A percentile compares a stretch with the other conserved stretches of the same genome.
phyloP scores from a whole-genome alignment of 2,329 filamentous ascomycete genomes.

The Verticillium longisporum region DNA sequence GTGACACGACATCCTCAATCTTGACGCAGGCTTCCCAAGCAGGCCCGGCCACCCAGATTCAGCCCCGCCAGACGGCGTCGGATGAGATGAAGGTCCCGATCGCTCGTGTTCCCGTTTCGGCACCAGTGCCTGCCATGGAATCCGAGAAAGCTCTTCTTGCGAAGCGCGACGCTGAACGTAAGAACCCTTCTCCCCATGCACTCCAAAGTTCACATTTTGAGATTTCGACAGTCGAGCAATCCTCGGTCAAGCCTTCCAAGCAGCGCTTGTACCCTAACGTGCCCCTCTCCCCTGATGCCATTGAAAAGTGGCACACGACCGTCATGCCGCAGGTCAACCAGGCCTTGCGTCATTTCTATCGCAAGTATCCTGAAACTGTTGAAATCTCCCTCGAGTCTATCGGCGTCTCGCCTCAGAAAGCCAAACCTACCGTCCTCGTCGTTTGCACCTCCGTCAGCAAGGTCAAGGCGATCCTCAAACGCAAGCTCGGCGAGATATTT shows the following conservation, averaged over 20 bases:
- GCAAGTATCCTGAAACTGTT: conserved; percentile 67
- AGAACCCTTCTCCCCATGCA: neutral
- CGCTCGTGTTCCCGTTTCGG: neutral
- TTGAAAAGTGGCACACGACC: conserved; percentile 65
- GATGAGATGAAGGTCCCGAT: neutral
- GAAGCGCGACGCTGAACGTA: neutral
- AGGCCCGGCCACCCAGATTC: neutral
- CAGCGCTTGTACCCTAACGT: conserved; percentile 53
- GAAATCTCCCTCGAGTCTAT: conserved; percentile 73
- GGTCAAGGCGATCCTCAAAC: conserved; percentile 64
- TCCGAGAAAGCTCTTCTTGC: neutral
- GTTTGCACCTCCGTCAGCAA: conserved; percentile 70
- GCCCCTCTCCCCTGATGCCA: conserved; percentile 48
- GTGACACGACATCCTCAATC: conserved; percentile 12
- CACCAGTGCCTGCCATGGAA: neutral
- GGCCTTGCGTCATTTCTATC: conserved; percentile 63
- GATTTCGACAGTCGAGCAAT: neutral
- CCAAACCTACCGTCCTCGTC: conserved; percentile 67
- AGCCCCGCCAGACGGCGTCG: neutral
- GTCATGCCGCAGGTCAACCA: conserved; percentile 69
- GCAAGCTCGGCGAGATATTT: conserved; percentile 58
- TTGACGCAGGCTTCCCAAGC: neutral
- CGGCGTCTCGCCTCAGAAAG: conserved; percentile 59
- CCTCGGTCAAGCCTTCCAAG: conserved; percentile 2
- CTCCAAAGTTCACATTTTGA: neutral